Percentiles rank a stretch among this genome's conserved stretches.
Conservation (phyloP, 2,329 filamentous ascomycete species). For the Botrytis paeoniae region DNA sequence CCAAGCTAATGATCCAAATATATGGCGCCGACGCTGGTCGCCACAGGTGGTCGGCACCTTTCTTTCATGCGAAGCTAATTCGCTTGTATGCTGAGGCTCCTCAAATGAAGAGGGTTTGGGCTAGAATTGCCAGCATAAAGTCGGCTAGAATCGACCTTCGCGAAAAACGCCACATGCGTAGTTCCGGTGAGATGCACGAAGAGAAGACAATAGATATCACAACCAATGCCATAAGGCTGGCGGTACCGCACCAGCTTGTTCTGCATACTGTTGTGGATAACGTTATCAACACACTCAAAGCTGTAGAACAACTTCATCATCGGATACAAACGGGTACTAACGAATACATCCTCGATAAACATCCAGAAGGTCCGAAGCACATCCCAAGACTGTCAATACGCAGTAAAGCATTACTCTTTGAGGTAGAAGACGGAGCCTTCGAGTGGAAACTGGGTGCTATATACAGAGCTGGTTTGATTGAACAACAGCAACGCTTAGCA, state of each 20-base stretch:
- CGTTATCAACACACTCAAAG: slow-evolving; percentile 81
- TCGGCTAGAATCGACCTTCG: slow-evolving; percentile 76
- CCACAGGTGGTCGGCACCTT: slow-evolving; percentile 85
- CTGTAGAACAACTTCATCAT: slow-evolving; percentile 86
- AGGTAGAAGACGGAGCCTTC: slow-evolving; percentile 93
- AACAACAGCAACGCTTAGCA: slow-evolving; percentile 86
- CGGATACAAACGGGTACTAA: slow-evolving; percentile 84
- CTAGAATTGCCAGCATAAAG: slow-evolving; percentile 80
- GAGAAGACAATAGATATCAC: slow-evolving; percentile 82
- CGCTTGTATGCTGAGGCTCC: slow-evolving; percentile 88
- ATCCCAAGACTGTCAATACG: slow-evolving; percentile 84
- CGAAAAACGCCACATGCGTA: slow-evolving; percentile 67
- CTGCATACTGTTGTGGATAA: slow-evolving; percentile 94
- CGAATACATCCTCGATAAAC: slow-evolving; percentile 83
- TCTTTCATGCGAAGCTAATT: slow-evolving; percentile 70
- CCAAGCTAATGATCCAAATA: slow-evolving; percentile 86
- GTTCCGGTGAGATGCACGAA: slow-evolving; percentile 56
- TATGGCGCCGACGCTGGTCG: slow-evolving; percentile 78
- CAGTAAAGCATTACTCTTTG: slow-evolving; percentile 79
- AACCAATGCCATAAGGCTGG: slow-evolving; percentile 81
- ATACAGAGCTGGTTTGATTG: slow-evolving; percentile 81
- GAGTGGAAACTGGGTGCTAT: slow-evolving; percentile 97
- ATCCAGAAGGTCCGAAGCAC: slow-evolving; percentile 78
- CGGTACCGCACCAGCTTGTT: slow-evolving; percentile 86
- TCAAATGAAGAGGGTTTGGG: slow-evolving; percentile 79